Percentiles rank a stretch among this genome's conserved stretches.
phyloP scores from a whole-genome alignment of 192 early-diverging fungal genomes.

The Podila epigama region DNA sequence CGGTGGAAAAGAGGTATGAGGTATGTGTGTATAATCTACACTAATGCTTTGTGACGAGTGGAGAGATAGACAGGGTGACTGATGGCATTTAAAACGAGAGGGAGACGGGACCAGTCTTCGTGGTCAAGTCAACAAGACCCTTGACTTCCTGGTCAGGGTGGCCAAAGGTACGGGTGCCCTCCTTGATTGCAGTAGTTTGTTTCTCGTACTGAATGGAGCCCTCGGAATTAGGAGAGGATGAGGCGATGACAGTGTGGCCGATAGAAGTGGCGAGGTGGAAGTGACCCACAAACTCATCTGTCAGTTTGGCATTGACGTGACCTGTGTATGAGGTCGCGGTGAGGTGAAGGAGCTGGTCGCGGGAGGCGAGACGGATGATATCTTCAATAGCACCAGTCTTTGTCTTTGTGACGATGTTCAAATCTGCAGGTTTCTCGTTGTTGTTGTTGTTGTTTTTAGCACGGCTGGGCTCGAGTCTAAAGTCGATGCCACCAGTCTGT shows the following conservation, averaged over 20 bases:
- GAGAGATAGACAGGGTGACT: too few relatives aligned
- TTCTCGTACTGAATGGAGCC: background rate
- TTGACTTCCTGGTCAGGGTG: background rate
- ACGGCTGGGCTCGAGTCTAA: too few relatives aligned
- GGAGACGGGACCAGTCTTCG: background rate
- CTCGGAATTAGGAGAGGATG: too few relatives aligned
- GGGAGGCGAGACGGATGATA: background rate
- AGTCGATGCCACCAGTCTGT: too few relatives aligned
- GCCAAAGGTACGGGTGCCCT: background rate
- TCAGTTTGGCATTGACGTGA: background rate
- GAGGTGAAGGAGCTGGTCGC: background rate
- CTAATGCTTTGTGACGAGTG: too few relatives aligned
- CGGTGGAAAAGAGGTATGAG: background rate
- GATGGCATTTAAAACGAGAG: background rate
- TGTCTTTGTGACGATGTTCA: background rate
- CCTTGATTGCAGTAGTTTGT: background rate
- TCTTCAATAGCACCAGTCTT: background rate
- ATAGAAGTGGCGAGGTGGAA: background rate
- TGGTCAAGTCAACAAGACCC: background rate
- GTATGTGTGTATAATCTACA: background rate
- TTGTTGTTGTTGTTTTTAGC: too few relatives aligned
- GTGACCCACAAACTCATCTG: background rate
- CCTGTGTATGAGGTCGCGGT: background rate
- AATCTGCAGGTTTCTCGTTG: background rate
- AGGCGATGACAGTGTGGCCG: background rate